phyloP scores from a whole-genome alignment of 352 stramenopile species.

The Phytophthora tentaculata region DNA sequence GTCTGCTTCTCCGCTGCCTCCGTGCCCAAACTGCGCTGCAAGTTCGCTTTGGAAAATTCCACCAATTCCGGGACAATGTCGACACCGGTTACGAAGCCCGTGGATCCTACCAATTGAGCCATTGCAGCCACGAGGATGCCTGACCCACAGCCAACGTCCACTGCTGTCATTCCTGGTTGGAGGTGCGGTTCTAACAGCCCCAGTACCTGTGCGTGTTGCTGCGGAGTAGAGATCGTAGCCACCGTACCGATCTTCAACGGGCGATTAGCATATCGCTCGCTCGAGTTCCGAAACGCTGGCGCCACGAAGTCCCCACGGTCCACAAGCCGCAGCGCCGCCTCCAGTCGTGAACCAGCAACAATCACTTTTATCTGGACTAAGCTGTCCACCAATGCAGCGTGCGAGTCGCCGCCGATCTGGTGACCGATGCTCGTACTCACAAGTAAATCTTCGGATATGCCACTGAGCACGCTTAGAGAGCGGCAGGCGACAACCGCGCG shows the following conservation, averaged over 20 bases:
- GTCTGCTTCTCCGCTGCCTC: conserved; percentile 47
- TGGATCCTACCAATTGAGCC: conserved; percentile 65
- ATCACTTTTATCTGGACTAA: conserved; percentile 82
- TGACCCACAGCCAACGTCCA: conserved; percentile 86
- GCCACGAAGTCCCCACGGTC: conserved; percentile 71
- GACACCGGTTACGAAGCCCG: conserved; percentile 64
- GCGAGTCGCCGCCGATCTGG: conserved; percentile 77
- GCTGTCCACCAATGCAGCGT: conserved; percentile 74
- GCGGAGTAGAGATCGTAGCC: conserved; percentile 87
- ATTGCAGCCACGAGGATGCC: conserved; percentile 84
- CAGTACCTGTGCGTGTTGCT: conserved; percentile 86
- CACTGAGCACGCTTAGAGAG: conserved; percentile 66
- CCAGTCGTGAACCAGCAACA: conserved; percentile 53
- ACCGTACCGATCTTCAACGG: conserved; percentile 81
- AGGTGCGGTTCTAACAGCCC: conserved; percentile 69
- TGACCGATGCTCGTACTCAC: conserved; percentile 87
- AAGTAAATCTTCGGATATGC: conserved; percentile 81
- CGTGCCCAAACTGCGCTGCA: conserved; percentile 52
- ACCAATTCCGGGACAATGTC: conserved; percentile 86
- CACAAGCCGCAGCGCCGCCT: conserved; percentile 65
- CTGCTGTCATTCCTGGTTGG: conserved; percentile 57
- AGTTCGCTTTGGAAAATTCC: conserved; percentile 68
- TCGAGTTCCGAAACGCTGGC: conserved; percentile 30
- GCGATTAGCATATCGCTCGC: conserved; percentile 69
- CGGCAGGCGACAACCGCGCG: conserved; percentile 22